These are phyloP conservation scores for Lichtheimia ramosa DNA, from an alignment of 371 early-diverging fungal genomes.

Conservation along the genomic window DNA sequence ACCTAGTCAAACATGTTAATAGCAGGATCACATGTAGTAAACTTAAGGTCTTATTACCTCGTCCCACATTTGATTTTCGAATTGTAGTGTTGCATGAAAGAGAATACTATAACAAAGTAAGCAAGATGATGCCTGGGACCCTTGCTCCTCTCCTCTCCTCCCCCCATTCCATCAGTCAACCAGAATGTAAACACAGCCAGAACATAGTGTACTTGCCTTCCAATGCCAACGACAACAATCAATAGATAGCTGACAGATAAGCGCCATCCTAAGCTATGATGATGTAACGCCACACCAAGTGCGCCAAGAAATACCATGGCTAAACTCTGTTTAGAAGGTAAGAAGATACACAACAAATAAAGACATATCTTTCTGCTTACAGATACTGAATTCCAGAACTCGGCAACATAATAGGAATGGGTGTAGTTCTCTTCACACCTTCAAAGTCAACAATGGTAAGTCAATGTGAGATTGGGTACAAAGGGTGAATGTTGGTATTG, in stretches of 20 bases:
- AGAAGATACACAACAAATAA: not conserved
- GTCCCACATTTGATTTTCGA: constrained; percentile 50
- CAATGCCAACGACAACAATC: constrained; percentile 43
- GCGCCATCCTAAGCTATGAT: constrained; percentile 33
- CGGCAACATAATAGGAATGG: constrained; percentile 33
- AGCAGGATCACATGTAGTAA: too few species aligned
- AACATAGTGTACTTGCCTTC: constrained; percentile 26
- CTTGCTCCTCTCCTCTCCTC: not conserved
- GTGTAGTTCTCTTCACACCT: constrained; percentile 42
- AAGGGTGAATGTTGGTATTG: too few species aligned
- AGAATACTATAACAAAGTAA: constrained; percentile 22
- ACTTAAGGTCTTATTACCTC: constrained; percentile 23
- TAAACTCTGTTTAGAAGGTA: constrained; percentile 25
- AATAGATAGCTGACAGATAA: constrained; percentile 36
- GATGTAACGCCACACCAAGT: constrained; percentile 32
- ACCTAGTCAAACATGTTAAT: constrained; percentile 17
- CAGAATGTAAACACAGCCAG: not conserved
- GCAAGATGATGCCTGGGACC: not conserved
- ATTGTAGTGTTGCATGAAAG: constrained; percentile 43
- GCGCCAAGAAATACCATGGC: constrained; percentile 42
- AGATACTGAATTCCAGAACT: constrained; percentile 45
- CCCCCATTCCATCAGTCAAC: too few species aligned
- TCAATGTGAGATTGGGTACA: too few species aligned
- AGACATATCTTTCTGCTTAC: constrained; percentile 12
- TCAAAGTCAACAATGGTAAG: not conserved